Evolutionary conservation across 208 protist genomes (phyloP), one percentile per base, ranked within the genome.

Genomic region (Angomonas desouzai): DNA sequence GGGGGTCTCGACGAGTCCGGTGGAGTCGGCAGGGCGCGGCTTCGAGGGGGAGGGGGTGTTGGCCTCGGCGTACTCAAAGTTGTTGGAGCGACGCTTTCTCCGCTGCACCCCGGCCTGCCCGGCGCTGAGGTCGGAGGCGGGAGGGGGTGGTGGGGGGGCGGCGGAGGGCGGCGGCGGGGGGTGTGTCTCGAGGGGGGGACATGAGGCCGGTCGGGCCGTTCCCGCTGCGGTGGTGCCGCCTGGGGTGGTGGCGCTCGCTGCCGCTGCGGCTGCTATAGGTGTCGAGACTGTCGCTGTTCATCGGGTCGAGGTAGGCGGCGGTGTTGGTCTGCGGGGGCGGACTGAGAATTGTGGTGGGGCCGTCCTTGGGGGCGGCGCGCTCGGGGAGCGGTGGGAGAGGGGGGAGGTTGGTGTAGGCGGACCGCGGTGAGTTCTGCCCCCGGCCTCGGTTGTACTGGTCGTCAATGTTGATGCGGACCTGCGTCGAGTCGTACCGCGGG

Each of bases 391-490:
- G 27, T 25, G 38, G 63, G 40, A 47, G 28, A 27, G 34, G 22
- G 38, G 63, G 38, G 10, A 20, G 13, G 9, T 47, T 23, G 34
- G 56, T 23, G 56, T 40, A 29, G 22, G 25, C 53, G n/a, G 22
- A 28, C 23, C 6, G 29, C 47, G 45, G 38, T 1, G 58, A 36
- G 11, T 62, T 40, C 25, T 20, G 23, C 7, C 32, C 25, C 1
- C 18, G 0, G 0, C 11, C 34, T 13, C 43, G 32, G 18, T 10
- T 47, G 27, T 61, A 43, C 9, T 49, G 61, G 61, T 82, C 76
- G 48, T 76, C 49, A 32, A 85, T 77, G 69, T 81, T 81, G 22
- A 81, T 61, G n/a, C 74, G 79, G 0, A 81, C 64, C 0, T 28
- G 48, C 32, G 62, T 77, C 38, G 38, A 61, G 55, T 48, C 55